These are phyloP conservation scores for Phytophthora sp. DNA, from an alignment of 352 stramenopile genomes.

Conservation along the genomic window DNA sequence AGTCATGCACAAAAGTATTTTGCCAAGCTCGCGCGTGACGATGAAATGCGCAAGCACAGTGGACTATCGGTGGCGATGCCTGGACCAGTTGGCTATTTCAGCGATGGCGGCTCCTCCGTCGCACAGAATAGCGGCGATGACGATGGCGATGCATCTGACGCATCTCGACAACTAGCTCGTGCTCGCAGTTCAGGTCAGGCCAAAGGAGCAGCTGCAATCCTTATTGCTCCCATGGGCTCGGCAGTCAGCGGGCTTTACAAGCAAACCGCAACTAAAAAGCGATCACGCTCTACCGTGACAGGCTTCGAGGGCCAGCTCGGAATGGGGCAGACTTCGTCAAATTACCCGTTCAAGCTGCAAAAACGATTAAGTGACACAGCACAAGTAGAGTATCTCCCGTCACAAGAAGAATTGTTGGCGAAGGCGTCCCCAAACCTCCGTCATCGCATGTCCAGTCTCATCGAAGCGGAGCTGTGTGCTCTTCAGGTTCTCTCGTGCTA, in stretches of 20 bases:
- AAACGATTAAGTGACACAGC: constrained; percentile 32
- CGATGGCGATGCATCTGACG: constrained; percentile 34
- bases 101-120: constrained; percentile 64
- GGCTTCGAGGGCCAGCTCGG: constrained; percentile 8
- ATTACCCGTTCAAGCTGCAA: constrained; percentile 32
- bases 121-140: constrained; percentile 67
- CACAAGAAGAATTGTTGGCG: constrained; percentile 78
- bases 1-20: constrained; percentile 91
- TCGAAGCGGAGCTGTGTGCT: constrained; percentile 80
- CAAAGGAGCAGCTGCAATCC: constrained; percentile 24
- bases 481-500: constrained; percentile 85
- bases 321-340: constrained; percentile 2
- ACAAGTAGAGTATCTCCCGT: constrained; percentile 51
- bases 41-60: constrained; percentile 65
- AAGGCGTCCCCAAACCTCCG: constrained; percentile 75
- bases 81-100: constrained; percentile 52
- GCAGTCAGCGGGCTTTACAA: constrained; percentile 19
- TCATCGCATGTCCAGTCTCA: constrained; percentile 70
- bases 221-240: constrained; percentile 27
- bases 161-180: constrained; percentile 11
- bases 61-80: constrained; percentile 27
- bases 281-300: constrained; percentile 21
- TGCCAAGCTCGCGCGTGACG: constrained; percentile 82
- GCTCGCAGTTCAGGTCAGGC: constrained; percentile 1
- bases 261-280: constrained; percentile 39